Conservation (phyloP, 345 rosid species). For the Clarkia xantiana region DNA sequence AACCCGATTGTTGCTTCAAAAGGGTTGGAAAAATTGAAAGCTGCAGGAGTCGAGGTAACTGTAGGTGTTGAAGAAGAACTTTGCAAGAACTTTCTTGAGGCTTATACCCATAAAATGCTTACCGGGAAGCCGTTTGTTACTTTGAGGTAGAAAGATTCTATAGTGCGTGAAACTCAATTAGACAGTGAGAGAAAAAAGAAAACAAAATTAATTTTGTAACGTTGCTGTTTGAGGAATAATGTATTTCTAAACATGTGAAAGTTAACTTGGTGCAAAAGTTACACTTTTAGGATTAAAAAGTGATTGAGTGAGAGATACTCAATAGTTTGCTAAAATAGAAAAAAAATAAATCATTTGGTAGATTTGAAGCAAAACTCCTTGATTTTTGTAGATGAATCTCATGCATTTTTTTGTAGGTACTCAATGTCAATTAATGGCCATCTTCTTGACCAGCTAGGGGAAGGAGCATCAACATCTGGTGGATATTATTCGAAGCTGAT, state of each 20-base stretch:
- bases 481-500: conserved; percentile 64
- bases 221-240: too few relatives aligned
- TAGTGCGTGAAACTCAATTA: too few relatives aligned
- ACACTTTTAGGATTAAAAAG: too few relatives aligned
- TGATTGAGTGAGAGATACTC: too few relatives aligned
- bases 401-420: conserved; percentile 24
- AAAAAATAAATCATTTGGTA: too few relatives aligned
- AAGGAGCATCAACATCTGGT: conserved; percentile 33
- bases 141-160: conserved; percentile 27
- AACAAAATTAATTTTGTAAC: too few relatives aligned
- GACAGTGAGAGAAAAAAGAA: too few relatives aligned
- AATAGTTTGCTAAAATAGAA: too few relatives aligned
- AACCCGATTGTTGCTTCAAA: conserved; percentile 80
- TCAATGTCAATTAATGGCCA: conserved; percentile 56
- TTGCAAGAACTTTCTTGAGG: conserved; percentile 72
- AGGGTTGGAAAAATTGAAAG: conserved; percentile 43
- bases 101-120: conserved; percentile 56
- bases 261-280: too few relatives aligned
- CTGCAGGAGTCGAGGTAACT: conserved; percentile 55
- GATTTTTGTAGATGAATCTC: too few relatives aligned
- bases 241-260: too few relatives aligned
- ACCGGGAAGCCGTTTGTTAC: conserved; percentile 55
- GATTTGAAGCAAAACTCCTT: too few relatives aligned
- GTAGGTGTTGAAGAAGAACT: conserved; percentile 61
- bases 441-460: conserved; percentile 41